phyloP scores from a whole-genome alignment of 2,329 filamentous ascomycete species.

The Botrytis paeoniae region DNA sequence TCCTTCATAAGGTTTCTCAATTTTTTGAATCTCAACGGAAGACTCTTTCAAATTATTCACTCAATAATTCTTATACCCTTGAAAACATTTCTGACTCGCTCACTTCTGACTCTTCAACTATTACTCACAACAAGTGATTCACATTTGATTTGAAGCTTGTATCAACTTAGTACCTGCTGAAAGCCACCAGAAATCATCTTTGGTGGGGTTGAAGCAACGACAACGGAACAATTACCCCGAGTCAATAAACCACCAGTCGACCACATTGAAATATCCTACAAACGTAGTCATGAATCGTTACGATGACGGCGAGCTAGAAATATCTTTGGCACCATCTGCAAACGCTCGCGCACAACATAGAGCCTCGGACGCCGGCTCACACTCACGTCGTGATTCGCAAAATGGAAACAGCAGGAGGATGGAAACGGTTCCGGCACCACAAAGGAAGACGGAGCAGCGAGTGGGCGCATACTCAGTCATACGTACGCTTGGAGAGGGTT shows the following conservation, averaged over 20 bases:
- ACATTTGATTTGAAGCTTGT: not conserved
- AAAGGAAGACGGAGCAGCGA: slow-evolving; percentile 69
- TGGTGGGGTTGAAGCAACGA: slow-evolving; percentile 17
- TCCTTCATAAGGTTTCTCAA: not conserved
- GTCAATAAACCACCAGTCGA: not conserved
- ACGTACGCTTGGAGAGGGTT: slow-evolving; percentile 89
- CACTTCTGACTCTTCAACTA: not conserved
- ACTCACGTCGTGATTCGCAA: slow-evolving; percentile 27
- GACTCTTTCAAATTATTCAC: slow-evolving; percentile 6
- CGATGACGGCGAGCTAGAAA: slow-evolving; percentile 80
- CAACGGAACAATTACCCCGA: slow-evolving; percentile 6
- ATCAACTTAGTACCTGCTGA: not conserved
- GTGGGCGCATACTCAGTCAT: slow-evolving; percentile 90
- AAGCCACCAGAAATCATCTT: slow-evolving; percentile 12
- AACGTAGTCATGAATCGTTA: slow-evolving; percentile 41
- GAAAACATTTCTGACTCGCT: not conserved
- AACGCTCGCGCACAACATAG: slow-evolving; percentile 51
- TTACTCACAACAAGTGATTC: slow-evolving; percentile 8
- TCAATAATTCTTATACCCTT: not conserved
- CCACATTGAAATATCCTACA: not conserved
- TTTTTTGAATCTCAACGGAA: not conserved
- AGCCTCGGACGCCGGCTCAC: slow-evolving; percentile 35
- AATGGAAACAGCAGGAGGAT: slow-evolving; percentile 29
- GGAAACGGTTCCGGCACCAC: slow-evolving; percentile 32
- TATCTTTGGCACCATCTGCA: slow-evolving; percentile 66